These are phyloP conservation scores for Oryza punctata DNA, from an alignment of 176 grass and related monocot species.

Conservation along the genomic window DNA sequence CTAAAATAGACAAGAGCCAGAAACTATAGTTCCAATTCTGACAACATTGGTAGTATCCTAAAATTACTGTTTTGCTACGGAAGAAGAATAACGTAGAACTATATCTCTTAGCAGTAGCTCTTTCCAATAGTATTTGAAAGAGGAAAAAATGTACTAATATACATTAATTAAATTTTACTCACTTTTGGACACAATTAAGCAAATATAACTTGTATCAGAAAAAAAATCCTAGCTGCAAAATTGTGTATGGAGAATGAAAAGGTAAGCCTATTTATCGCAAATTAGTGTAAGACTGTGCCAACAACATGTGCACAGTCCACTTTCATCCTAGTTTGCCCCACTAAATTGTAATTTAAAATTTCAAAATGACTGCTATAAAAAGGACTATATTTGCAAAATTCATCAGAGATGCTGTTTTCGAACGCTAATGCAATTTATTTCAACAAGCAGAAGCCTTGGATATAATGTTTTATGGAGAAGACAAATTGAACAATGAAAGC, in stretches of 20 bases:
- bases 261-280: not conserved
- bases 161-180: not conserved
- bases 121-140: not conserved
- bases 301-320: slow-evolving; percentile 9
- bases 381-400: not conserved
- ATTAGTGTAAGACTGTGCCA: not conserved
- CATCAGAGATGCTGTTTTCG: not conserved
- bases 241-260: slow-evolving; percentile 13
- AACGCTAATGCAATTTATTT: not conserved
- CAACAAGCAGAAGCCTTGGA: not conserved
- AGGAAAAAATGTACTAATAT: not conserved
- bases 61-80: not conserved
- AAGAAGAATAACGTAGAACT: not conserved
- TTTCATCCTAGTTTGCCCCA: slow-evolving; percentile 10
- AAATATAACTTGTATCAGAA: not conserved
- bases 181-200: not conserved
- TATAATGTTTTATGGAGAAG: not conserved
- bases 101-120: not conserved
- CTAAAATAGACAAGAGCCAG: not conserved
- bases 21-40: not conserved
- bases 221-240: not conserved
- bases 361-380: not conserved
- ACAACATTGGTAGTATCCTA: not conserved
- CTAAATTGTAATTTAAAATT: not conserved
- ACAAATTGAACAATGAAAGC: not conserved